phyloP scores from a whole-genome alignment of 352 stramenopile species.

The Pythium guiyangense region DNA sequence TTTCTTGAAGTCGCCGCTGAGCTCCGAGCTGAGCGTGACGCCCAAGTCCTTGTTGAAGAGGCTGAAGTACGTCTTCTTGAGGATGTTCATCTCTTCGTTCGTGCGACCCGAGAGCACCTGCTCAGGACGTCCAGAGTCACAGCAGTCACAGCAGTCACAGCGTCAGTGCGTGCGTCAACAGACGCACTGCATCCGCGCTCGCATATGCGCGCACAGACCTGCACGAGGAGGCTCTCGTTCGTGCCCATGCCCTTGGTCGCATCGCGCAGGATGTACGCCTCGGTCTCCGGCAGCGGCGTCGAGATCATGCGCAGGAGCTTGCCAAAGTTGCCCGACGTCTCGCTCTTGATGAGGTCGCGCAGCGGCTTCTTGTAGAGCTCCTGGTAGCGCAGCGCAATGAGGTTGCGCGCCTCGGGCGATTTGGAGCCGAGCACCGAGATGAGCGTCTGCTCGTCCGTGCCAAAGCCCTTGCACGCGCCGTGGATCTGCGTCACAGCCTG shows the following conservation, averaged over 20 bases:
- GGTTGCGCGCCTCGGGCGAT: constrained; percentile 58
- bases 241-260: constrained; percentile 72
- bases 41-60: constrained; percentile 64
- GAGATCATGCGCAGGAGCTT: constrained; percentile 67
- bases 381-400: constrained; percentile 68
- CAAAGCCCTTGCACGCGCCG: constrained; percentile 53
- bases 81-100: constrained; percentile 76
- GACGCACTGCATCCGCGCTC: background rate
- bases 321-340: constrained; percentile 74
- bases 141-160: background rate
- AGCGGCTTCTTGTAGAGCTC: constrained; percentile 62
- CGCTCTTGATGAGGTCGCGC: constrained; percentile 49
- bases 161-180: background rate
- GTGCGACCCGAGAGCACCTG: constrained; percentile 62
- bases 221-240: constrained; percentile 61
- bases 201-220: constrained; percentile 9
- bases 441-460: constrained; percentile 74
- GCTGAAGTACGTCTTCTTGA: constrained; percentile 77
- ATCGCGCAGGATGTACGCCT: constrained; percentile 62
- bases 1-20: constrained; percentile 74
- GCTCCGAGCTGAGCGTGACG: constrained; percentile 56
- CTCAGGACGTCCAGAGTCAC: too few relatives aligned
- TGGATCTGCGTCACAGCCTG: constrained; percentile 67
- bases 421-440: constrained; percentile 64
- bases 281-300: constrained; percentile 61